phyloP scores from a whole-genome alignment of 768 basidiomycete genomes.

The Hericium rajendrae region DNA sequence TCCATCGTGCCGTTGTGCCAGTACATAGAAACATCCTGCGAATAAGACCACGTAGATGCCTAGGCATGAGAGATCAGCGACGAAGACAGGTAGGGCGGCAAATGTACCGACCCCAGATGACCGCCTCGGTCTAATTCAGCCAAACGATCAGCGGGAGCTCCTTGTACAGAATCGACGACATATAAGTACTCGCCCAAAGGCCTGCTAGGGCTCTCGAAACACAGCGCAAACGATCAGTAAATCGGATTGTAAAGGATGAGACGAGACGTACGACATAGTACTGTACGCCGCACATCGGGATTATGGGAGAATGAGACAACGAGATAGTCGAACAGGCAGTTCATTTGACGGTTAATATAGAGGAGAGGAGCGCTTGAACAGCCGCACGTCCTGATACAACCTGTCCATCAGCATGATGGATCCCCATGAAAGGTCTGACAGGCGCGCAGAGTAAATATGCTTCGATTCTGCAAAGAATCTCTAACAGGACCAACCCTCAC shows the following conservation, averaged over 20 bases:
- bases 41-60: not conserved
- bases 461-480: too few species aligned
- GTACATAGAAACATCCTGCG: not conserved
- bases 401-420: too few species aligned
- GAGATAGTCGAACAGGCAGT: too few species aligned
- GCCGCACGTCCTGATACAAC: too few species aligned
- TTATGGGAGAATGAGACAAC: too few species aligned
- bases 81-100: not conserved
- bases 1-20: not conserved
- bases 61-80: not conserved
- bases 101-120: not conserved
- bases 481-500: too few species aligned
- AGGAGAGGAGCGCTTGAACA: too few species aligned
- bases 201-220: not conserved
- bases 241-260: not conserved
- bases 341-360: too few species aligned
- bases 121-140: not conserved
- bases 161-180: not conserved
- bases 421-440: too few species aligned
- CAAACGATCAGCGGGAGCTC: not conserved
- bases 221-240: not conserved
- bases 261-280: not conserved
- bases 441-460: too few species aligned
- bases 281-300: not conserved
- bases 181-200: not conserved